Conservation (phyloP, 495 filamentous ascomycete genomes). For the Aspergillus campestris region DNA sequence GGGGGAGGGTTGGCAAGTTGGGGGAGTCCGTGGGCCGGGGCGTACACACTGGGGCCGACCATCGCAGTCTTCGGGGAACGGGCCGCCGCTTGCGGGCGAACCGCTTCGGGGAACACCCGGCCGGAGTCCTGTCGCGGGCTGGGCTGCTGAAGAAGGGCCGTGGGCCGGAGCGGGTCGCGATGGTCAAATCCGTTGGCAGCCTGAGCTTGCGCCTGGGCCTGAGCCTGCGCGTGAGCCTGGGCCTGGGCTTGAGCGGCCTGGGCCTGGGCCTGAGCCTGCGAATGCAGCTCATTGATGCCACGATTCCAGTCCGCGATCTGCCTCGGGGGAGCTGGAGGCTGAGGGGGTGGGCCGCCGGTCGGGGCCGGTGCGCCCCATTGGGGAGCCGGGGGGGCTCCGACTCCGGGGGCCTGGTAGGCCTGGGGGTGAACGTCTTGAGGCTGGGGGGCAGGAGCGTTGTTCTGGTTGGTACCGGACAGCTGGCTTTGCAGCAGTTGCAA, state of each 20-base stretch:
- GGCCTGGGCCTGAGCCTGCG: conserved; percentile 57
- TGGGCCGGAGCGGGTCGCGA: conserved; percentile 57
- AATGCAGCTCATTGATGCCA: conserved; percentile 63
- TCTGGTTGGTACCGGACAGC: conserved; percentile 59
- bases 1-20: conserved; percentile 48
- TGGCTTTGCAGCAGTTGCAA: conserved; percentile 79
- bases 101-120: conserved; percentile 66
- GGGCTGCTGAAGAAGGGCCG: conserved; percentile 56
- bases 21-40: conserved; percentile 49
- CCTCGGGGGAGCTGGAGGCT: conserved; percentile 54
- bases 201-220: conserved; percentile 54
- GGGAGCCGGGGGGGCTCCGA: conserved; percentile 65
- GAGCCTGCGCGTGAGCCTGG: conserved; percentile 19
- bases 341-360: conserved; percentile 52
- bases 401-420: conserved; percentile 67
- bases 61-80: conserved; percentile 56
- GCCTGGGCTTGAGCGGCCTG: neutral
- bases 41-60: conserved; percentile 52
- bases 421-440: conserved; percentile 84
- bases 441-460: conserved; percentile 59
- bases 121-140: conserved; percentile 63
- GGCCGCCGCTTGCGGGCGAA: conserved; percentile 48
- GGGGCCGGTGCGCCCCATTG: conserved; percentile 72
- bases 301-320: conserved; percentile 63
- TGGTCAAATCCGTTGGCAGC: conserved; percentile 71